A percentile compares a stretch with the other conserved stretches of the same genome.
Conservation (phyloP, 106 monocot species). For the Phalaenopsis aphrodite region DNA sequence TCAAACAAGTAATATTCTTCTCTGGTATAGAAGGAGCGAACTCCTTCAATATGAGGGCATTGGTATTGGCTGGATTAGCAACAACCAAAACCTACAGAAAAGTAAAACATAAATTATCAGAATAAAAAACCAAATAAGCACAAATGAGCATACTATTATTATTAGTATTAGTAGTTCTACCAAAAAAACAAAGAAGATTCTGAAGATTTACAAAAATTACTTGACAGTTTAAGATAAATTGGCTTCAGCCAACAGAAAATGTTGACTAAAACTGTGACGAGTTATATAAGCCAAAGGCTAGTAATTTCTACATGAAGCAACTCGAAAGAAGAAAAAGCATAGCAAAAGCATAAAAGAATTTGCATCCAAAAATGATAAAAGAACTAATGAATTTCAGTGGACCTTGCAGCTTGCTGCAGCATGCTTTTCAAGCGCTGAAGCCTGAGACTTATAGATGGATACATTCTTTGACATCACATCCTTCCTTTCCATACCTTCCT, state of each 20-base stretch:
- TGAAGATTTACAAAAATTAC: no score
- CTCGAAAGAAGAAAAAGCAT: not conserved
- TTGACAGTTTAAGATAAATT: no score
- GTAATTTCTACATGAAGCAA: not conserved
- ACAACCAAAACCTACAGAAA: constrained; percentile 55
- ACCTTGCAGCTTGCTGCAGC: constrained; percentile 76
- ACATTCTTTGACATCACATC: constrained; percentile 73
- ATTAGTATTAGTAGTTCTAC: not conserved
- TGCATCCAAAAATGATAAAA: no score
- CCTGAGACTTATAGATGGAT: constrained; percentile 62
- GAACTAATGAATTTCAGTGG: not conserved
- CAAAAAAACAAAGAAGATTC: no score
- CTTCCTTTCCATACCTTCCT: constrained; percentile 69
- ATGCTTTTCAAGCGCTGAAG: constrained; percentile 58
- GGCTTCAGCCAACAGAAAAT: no score
- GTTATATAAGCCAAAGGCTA: not conserved
- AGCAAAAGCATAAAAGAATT: not conserved
- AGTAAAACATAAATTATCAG: constrained; percentile 2
- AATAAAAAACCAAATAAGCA: not conserved
- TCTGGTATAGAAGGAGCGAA: constrained; percentile 65
- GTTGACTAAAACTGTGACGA: no score
- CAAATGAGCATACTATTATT: not conserved
- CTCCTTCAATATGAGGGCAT: constrained; percentile 62
- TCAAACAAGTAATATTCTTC: constrained; percentile 77
- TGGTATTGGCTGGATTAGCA: constrained; percentile 70